Evolutionary conservation across 2,329 filamentous ascomycete species (phyloP).

Genomic region (Neoarthrinium moseri): DNA sequence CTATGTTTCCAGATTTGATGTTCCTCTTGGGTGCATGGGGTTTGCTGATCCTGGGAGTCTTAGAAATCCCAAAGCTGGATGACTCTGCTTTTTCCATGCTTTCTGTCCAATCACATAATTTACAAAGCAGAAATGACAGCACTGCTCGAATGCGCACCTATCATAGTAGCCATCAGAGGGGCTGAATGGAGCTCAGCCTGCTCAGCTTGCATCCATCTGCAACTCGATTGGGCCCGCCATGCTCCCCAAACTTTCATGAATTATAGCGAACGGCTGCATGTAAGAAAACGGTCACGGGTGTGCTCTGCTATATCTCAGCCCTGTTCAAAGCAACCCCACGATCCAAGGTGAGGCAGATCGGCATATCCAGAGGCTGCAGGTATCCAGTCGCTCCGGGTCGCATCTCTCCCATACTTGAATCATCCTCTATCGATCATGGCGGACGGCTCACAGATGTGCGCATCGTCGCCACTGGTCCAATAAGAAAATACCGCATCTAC

Average conservation of each 20-base stretch:
- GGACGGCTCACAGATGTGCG: too few species aligned
- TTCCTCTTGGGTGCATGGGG: too few species aligned
- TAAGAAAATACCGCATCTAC: not conserved
- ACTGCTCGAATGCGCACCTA: slow-evolving; percentile 2
- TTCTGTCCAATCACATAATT: slow-evolving; percentile 6
- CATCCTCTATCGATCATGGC: too few species aligned
- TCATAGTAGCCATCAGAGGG: slow-evolving; percentile 1
- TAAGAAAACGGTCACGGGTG: slow-evolving; percentile 8
- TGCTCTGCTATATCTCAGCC: slow-evolving; percentile 4
- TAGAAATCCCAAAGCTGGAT: too few species aligned
- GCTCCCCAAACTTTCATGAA: not conserved
- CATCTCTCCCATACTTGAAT: not conserved
- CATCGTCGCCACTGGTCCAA: too few species aligned
- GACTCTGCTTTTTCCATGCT: too few species aligned
- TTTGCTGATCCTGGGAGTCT: too few species aligned
- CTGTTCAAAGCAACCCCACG: not conserved
- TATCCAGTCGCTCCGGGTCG: not conserved
- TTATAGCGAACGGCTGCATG: slow-evolving; percentile 2
- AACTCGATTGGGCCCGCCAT: not conserved
- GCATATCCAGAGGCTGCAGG: too few species aligned
- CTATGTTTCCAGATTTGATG: too few species aligned
- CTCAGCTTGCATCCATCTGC: slow-evolving; percentile 6
- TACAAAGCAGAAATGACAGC: not conserved
- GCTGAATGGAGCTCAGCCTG: slow-evolving; percentile 1
- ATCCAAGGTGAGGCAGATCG: too few species aligned